Base-by-base conservation (phyloP, 225 moss, liverwort and hornwort species). In the Straminergon stramineum region DNA sequence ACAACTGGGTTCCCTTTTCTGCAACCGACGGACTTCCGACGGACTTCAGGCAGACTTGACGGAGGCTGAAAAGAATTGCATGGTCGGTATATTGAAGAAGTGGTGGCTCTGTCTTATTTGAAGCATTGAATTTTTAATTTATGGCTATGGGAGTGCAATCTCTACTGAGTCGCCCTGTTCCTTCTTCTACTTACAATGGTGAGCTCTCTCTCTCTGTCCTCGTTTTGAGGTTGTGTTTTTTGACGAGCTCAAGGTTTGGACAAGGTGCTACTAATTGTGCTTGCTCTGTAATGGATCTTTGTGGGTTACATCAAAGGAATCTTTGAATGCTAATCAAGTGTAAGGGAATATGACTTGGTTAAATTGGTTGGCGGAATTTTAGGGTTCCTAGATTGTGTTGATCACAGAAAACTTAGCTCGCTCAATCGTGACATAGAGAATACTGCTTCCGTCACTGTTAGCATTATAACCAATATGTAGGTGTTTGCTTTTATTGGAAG, bases 131-230 rank as follows among this genome's bases (percentile, higher is more conserved):
- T 13, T 39, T 34, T 21, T 58, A 15, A 53, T 90, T 89, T 55
- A 94, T 94, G 92, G 92, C 94, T 79, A 91, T 94, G 92, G 92
- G 91, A 90, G 91, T 90, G 82, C 92, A 88, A 75, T 91, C 90
- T 71, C 86, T 92, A 31, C 90, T 94, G 85, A 77, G 82, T 73
- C 90, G 91, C 77, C 84, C 92, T 82, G 87, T 85, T 88, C 82
- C 79, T 90, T 58, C 67, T 15, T 92, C 91, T 37, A 17, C 77
- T 64, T 79, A 81, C 75, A 66, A 85, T 73, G 91, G 92, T 94
- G 79, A 83, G 88, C 82, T 26, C 71, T 56, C 60, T 43, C 11
- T 60, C 45, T 39, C 22, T 56, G 17, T 85, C 34, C 11, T 77
- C 17, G 39, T 41, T 30, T 35, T 14, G 31, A n/a, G n/a, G 9